Evolutionary conservation across 2,329 filamentous ascomycete species (phyloP).

Genomic region (Domatiomyces globalis): DNA sequence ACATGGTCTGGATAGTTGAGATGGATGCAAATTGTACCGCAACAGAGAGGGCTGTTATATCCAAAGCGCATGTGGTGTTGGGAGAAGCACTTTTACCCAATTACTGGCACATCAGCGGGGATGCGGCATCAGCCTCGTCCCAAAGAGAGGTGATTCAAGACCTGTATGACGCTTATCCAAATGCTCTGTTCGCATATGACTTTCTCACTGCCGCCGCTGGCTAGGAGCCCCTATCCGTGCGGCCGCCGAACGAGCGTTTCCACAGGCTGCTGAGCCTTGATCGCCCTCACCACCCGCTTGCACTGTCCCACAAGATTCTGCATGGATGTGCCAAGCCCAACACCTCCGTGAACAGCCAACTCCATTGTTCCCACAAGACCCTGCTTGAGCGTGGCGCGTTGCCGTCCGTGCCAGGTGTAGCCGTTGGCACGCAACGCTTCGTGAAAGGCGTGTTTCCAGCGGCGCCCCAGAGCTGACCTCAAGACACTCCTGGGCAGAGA

Average conservation of each 20-base stretch:
- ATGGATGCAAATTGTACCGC: constrained; percentile 16
- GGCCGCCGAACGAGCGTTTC: neutral
- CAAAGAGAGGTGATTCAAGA: neutral
- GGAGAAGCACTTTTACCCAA: too few species aligned
- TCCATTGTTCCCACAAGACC: neutral
- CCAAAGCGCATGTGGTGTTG: constrained; percentile 17
- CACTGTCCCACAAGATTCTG: neutral
- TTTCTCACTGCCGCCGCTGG: neutral
- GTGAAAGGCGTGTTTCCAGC: neutral
- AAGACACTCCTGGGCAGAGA: neutral
- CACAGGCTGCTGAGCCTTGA: neutral
- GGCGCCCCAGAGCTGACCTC: neutral
- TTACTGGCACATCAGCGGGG: too few species aligned
- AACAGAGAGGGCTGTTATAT: constrained; percentile 18
- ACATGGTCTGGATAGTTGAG: constrained; percentile 14
- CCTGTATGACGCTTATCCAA: neutral
- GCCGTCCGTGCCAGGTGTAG: neutral
- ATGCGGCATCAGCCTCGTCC: neutral
- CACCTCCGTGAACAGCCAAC: neutral
- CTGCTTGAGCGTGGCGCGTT: neutral
- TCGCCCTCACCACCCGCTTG: neutral
- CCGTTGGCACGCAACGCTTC: neutral
- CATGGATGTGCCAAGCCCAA: neutral
- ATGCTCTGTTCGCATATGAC: neutral
- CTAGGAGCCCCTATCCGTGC: too few species aligned